These are phyloP conservation scores for Podila epigama DNA, from an alignment of 192 early-diverging fungal genomes.

Conservation along the genomic window DNA sequence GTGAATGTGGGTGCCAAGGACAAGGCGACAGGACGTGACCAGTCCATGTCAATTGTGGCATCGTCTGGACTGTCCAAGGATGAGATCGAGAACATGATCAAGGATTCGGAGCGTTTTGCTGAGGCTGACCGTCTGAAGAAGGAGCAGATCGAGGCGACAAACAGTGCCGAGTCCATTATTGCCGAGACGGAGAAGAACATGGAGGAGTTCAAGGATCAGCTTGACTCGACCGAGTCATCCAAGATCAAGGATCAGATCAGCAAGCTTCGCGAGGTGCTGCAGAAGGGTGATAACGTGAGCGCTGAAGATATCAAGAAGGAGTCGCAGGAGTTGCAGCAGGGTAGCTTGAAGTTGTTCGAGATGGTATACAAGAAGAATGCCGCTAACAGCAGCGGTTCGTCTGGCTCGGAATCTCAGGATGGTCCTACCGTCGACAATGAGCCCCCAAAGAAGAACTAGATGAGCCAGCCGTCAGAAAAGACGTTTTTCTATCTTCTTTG, in stretches of 20 bases:
- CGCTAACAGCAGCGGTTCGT: conserved; percentile 1
- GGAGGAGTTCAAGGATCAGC: conserved; percentile 95
- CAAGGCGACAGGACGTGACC: conserved; percentile 95
- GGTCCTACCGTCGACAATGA: conserved; percentile 47
- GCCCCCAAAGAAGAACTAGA: conserved; percentile 41
- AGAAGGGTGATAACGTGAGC: conserved; percentile 72
- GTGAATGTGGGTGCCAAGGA: conserved; percentile 97
- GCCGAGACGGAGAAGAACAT: conserved; percentile 95
- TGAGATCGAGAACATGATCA: conserved; percentile 98
- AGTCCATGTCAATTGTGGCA: conserved; percentile 96
- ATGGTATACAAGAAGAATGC: conserved; percentile 90
- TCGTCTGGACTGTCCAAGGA: conserved; percentile 90
- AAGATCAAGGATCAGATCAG: conserved; percentile 88
- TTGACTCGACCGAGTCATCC: conserved; percentile 84
- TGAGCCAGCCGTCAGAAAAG: background rate
- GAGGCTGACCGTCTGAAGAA: conserved; percentile 92
- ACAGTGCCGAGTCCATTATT: conserved; percentile 92
- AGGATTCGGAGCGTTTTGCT: conserved; percentile 88
- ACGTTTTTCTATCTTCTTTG: background rate
- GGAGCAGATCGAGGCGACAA: conserved; percentile 94
- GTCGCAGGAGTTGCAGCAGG: conserved; percentile 85
- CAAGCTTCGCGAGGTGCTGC: conserved; percentile 80
- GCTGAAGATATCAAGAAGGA: conserved; percentile 92
- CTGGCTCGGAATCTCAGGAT: conserved; percentile 11
- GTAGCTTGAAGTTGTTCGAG: conserved; percentile 95